Conservation (phyloP, 352 stramenopile genomes). For the Phytophthora macrochlamydospora region DNA sequence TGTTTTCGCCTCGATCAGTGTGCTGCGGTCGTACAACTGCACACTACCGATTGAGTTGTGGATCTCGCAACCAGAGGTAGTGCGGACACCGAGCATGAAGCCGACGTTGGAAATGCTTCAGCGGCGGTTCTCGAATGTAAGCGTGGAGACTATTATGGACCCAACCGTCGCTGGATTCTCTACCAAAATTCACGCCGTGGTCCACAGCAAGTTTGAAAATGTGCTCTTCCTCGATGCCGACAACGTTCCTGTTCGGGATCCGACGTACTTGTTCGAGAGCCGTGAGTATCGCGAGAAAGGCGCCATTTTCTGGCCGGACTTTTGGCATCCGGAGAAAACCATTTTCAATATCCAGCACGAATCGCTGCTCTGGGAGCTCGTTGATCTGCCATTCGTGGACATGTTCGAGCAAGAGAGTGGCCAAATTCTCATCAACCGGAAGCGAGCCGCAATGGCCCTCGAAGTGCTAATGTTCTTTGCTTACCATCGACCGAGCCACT, state of each 20-base stretch:
- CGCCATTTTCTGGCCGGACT: constrained; percentile 80
- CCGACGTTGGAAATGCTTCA: constrained; percentile 33
- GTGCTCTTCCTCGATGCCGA: constrained; percentile 80
- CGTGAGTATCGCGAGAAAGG: constrained; percentile 47
- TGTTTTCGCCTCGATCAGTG: constrained; percentile 63
- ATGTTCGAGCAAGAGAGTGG: constrained; percentile 86
- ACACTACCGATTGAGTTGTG: constrained; percentile 76
- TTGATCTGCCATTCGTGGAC: constrained; percentile 64
- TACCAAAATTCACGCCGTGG: constrained; percentile 75
- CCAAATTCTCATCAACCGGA: constrained; percentile 71
- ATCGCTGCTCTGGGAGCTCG: constrained; percentile 68
- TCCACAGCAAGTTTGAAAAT: constrained; percentile 66
- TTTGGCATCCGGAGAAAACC: constrained; percentile 73
- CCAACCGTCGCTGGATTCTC: constrained; percentile 49
- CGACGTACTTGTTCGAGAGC: constrained; percentile 66
- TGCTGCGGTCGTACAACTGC: constrained; percentile 54
- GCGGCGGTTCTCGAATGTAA: constrained; percentile 38
- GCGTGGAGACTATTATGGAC: constrained; percentile 58
- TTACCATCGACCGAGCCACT: constrained; percentile 62
- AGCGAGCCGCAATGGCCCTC: constrained; percentile 39
- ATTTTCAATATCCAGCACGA: constrained; percentile 73
- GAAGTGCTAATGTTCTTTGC: constrained; percentile 70
- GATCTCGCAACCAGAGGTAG: constrained; percentile 54
- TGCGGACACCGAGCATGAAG: constrained; percentile 40
- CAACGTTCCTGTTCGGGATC: constrained; percentile 67